Evolutionary conservation across 2,329 filamentous ascomycete genomes (phyloP), one percentile per base, ranked within the genome.

Genomic region (Leptographium lundbergii): DNA sequence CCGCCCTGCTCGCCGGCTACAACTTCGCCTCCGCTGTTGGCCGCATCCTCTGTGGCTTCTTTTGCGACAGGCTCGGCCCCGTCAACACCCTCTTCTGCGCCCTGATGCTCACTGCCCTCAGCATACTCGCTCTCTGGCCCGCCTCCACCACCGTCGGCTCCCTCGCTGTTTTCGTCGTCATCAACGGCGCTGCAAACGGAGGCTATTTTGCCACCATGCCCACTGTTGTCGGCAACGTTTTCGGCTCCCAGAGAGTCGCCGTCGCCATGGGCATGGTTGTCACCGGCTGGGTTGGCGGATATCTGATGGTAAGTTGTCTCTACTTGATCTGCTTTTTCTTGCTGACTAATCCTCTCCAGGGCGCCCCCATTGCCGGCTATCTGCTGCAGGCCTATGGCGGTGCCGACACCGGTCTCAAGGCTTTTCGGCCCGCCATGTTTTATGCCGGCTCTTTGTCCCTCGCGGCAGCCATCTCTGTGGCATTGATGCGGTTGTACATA

Each of bases 151-250:
- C 77, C 0, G 67, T 86, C 1, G 79, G 70, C 0, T 80, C 81
- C 0, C 66, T 86, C 32, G 69, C 79, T 19, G 68, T 77, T 0
- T 86, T 86, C 65, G 79, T 79, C 10, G 71, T 84, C 6, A 69
- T 85, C 25, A 86, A 85, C 62, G 83, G 83, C 0, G 69, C 77
- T 45, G 75, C 78, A 6, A 85, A 85, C 63, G 83, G 83, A 0
- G 81, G 78, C 0, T 86, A 86, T 71, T 86, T 86, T 65, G 77
- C 79, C 1, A 79, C 79, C 0, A 83, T 85, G 74, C 83, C 83
- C 0, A 85, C 82, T 0, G 81, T 82, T 2, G 78, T 85, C 0
- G 77, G 79, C 0, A 81, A 77, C 62, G 75, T 82, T 0, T 84
- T 84, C 69, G 82, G 81, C 1, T 79, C 75, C 4, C 75, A 74